phyloP scores from a whole-genome alignment of 495 filamentous ascomycete genomes.

The Penicillium ucsense region DNA sequence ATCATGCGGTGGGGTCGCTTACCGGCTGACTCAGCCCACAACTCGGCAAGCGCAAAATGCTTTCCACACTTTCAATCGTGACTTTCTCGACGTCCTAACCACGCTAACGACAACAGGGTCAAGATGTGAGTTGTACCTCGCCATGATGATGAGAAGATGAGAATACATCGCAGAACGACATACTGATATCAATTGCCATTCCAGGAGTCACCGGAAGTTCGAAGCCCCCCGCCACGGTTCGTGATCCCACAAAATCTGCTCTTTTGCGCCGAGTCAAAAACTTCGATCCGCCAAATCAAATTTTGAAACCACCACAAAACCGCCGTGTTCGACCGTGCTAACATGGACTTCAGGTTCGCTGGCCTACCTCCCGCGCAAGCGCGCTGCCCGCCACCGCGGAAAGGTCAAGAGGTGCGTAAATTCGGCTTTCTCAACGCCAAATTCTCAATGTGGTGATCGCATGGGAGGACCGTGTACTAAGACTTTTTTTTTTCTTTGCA shows the following conservation, averaged over 20 bases:
- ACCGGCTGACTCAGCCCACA: constrained; percentile 39
- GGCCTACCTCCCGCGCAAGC: constrained; percentile 95
- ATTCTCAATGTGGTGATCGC: constrained; percentile 8
- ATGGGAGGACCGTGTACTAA: constrained; percentile 27
- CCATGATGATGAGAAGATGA: constrained; percentile 1
- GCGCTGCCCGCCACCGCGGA: constrained; percentile 88
- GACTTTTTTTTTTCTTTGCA: constrained; percentile 23
- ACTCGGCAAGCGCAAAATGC: constrained; percentile 40
- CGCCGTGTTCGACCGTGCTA: constrained; percentile 26
- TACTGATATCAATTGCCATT: constrained; percentile 22
- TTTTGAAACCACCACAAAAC: constrained; percentile 5
- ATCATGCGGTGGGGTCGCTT: constrained; percentile 11
- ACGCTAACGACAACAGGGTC: constrained; percentile 45
- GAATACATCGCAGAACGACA: constrained; percentile 9
- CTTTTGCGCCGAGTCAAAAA: constrained; percentile 19
- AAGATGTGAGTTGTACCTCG: constrained; percentile 37
- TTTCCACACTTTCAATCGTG: constrained; percentile 31
- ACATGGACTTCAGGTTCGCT: constrained; percentile 52
- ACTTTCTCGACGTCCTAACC: constrained; percentile 29
- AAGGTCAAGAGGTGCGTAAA: constrained; percentile 89
- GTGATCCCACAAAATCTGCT: constrained; percentile 19
- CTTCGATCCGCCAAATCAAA: constrained; percentile 8
- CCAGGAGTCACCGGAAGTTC: constrained; percentile 67
- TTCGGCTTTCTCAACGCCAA: not conserved
- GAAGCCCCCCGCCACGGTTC: constrained; percentile 92